Evolutionary conservation across 768 basidiomycete genomes (phyloP), one percentile per base, ranked within the genome.

Genomic region (Boletus reticuloceps): DNA sequence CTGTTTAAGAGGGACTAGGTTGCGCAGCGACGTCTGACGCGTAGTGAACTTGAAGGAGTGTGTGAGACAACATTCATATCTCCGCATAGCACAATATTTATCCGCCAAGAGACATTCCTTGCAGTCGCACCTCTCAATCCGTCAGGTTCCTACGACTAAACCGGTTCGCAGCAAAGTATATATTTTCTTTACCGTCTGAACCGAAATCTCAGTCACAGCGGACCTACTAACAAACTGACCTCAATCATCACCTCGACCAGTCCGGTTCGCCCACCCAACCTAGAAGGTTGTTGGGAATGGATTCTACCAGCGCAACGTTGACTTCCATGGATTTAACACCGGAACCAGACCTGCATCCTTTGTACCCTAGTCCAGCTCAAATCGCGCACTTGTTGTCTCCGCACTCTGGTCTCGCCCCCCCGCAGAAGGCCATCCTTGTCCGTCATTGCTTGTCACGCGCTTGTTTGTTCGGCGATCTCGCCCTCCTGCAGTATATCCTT

Each of bases 321-420:
- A 63, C 57, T 34, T 58, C 68, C 55, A 66, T 84, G 60, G 83
- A 90, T 70, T 71, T 90, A 29, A 77, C 79, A 27, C 88, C 84
- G 53, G 88, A 86, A 69, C 90, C 89, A 58, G 91, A 94, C 71
- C 75, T 94, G 49, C 82, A 86, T 66, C 91, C 91, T 43, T 70
- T 92, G 41, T 82, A 91, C 65, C 91, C 91, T 27, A 85, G 84
- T 36, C 78, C 82, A 20, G 62, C 78, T 27, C 79, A 84, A 65
- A 79, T 92, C 63, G 72, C 81, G 25, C 77, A 78, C 51, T 81
- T 87, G 43, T 77, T 93, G 61, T 82, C 84, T 38, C 74, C 85
- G 1, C 74, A 84, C 66, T 88, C 84, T 32, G 87, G 87, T 42
- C 80, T 94, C 37, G 74, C 80, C 46, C 82, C 86, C 29, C 67